Evolutionary conservation across 2,329 filamentous ascomycete species (phyloP), one percentile per base, ranked within the genome.

Genomic region (Onygenales sp.): DNA sequence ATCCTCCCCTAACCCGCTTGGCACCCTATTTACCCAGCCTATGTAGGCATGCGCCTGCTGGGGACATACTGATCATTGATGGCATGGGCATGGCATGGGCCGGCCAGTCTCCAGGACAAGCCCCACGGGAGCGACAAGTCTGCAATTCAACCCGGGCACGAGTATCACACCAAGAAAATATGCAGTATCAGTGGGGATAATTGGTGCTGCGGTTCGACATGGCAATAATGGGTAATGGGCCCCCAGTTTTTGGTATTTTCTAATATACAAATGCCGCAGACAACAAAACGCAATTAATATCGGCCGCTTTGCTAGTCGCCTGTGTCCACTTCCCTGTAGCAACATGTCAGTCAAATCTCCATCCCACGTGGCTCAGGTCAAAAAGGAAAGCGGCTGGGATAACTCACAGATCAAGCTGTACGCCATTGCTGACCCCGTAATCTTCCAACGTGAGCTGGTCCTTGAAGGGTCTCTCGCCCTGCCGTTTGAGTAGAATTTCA

Each of bases 391-490:
- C 33, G n/a, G 46, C 44, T 36, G 46, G 21, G 49, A 38, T 42
- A 54, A 61, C 69, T 69, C 62, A 71, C 67, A 77, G 63, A 63
- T 77, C 74, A 64, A 77, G 65, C 59, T 77, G 74, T 48, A 95
- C 90, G 8, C 92, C 92, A 71, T 93, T 93, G 63, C 86, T 89
- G 54, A 97, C 84, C n/a, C 88, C 89, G 71, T 96, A 97, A 72
- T 97, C 92, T 64, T 88, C 88, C 61, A 96, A 70, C 36, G 84
- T 91, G 56, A 96, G 78, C 62, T 86, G 81, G 66, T 97, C 91
- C 75, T 95, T 96, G 69, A 97, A 96, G 27, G 92, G 91, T 59
- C 91, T 75, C 73, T 96, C 89, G 10, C 91, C 89, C 72, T 97
- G 92, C 60, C 92, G 78, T 76, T 94, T 93, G 55, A 97, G 72